phyloP scores from a whole-genome alignment of 1,139 yeast genomes.

The Yamadazyma atlantica region DNA sequence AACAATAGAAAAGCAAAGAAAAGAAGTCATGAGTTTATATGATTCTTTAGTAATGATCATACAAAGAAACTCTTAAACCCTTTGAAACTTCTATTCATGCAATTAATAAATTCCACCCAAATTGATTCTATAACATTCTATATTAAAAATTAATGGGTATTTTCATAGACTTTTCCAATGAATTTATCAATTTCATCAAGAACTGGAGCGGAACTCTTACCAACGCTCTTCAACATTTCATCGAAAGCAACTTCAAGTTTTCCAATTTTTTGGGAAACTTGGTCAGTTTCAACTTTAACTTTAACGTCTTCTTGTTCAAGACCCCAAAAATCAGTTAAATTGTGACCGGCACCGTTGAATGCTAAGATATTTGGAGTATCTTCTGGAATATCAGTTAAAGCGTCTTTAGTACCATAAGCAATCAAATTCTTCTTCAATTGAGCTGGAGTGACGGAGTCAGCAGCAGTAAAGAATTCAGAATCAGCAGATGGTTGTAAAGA shows the following conservation, averaged over 20 bases:
- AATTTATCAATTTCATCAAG: constrained; percentile 13
- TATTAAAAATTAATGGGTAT: constrained; percentile 1
- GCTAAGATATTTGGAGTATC: constrained; percentile 85
- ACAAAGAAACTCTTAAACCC: not conserved
- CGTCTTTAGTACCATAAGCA: constrained; percentile 37
- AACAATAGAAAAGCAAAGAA: not conserved
- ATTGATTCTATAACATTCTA: not conserved
- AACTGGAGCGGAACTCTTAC: constrained; percentile 7
- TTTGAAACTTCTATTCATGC: no score
- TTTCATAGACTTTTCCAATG: constrained; percentile 10
- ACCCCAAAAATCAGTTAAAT: constrained; percentile 71
- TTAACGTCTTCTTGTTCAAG: constrained; percentile 6
- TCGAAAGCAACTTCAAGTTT: constrained; percentile 9
- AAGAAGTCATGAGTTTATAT: not conserved
- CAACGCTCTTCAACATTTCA: constrained; percentile 8
- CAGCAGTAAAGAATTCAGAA: constrained; percentile 51
- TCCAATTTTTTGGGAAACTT: constrained; percentile 6
- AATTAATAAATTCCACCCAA: not conserved
- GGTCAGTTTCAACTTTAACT: not conserved
- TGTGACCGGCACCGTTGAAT: constrained; percentile 91
- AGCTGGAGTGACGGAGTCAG: constrained; percentile 35
- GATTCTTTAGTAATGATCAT: constrained; percentile 1
- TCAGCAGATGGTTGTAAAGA: constrained; percentile 40
- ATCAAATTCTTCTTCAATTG: constrained; percentile 36
- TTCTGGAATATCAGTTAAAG: constrained; percentile 52